Evolutionary conservation across 305 asterid species (phyloP).

Genomic region (Solanum chacoense): DNA sequence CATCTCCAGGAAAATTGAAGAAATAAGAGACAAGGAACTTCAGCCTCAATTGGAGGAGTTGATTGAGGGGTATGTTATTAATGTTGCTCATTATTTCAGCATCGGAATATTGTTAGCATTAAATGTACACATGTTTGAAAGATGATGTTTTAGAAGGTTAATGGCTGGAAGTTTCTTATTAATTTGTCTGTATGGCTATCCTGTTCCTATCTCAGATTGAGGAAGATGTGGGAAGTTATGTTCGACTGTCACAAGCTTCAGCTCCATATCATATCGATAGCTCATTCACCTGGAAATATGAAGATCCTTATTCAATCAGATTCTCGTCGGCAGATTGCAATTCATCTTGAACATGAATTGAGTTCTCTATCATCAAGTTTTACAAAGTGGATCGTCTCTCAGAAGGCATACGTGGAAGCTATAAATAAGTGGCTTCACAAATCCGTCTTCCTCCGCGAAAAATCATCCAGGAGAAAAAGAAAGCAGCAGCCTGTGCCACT

Average conservation of each 20-base stretch:
- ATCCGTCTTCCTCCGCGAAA: slow-evolving; percentile 51
- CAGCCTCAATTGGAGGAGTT: slow-evolving; percentile 98
- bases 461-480: slow-evolving; percentile 51
- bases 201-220: slow-evolving; percentile 37
- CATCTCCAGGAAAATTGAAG: slow-evolving; percentile 82
- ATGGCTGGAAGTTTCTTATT: not conserved
- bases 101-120: not conserved
- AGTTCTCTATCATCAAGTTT: slow-evolving; percentile 46
- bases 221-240: slow-evolving; percentile 94
- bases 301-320: slow-evolving; percentile 57
- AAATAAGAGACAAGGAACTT: slow-evolving; percentile 80
- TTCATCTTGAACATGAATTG: slow-evolving; percentile 53
- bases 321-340: slow-evolving; percentile 39
- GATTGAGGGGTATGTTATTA: slow-evolving; percentile 68
- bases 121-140: not conserved
- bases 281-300: slow-evolving; percentile 44
- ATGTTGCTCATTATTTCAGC: not conserved
- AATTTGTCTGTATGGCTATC: not conserved
- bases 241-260: slow-evolving; percentile 76
- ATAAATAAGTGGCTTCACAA: slow-evolving; percentile 79
- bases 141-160: not conserved
- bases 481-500: slow-evolving; percentile 39
- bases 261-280: slow-evolving; percentile 61
- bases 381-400: slow-evolving; percentile 73
- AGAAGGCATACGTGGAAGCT: slow-evolving; percentile 58